A percentile compares a stretch with the other conserved stretches of the same genome.
Evolutionary conservation across 2,329 filamentous ascomycete species (phyloP).

Genomic region (Cladophialophora psammophila): DNA sequence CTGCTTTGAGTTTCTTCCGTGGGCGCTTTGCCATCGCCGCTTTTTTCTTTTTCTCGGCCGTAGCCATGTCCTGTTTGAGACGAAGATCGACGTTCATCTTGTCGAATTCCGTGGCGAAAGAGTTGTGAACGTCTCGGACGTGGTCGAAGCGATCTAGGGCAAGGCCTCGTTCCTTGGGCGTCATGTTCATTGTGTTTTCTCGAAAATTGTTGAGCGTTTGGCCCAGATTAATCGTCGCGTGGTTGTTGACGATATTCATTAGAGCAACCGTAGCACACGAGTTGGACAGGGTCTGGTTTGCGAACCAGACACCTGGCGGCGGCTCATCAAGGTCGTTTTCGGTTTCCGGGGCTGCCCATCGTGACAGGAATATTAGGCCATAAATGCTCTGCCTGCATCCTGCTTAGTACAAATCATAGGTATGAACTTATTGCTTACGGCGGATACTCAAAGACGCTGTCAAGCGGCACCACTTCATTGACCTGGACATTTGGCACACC

Average conservation of each 20-base stretch:
- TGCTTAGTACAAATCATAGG: conserved; percentile 9
- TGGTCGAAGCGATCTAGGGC: conserved; percentile 76
- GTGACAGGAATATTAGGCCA: conserved; percentile 88
- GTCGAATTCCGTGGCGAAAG: conserved; percentile 70
- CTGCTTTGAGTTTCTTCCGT: conserved; percentile 48
- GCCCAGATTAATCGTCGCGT: conserved; percentile 70
- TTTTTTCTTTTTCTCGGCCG: conserved; percentile 47
- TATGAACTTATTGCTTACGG: conserved; percentile 57
- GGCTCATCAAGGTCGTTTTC: conserved; percentile 61
- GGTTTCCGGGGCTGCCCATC: conserved; percentile 68
- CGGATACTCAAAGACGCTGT: conserved; percentile 49
- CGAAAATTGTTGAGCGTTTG: conserved; percentile 76
- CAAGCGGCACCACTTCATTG: conserved; percentile 77
- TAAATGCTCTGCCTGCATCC: conserved; percentile 72
- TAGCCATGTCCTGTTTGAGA: conserved; percentile 61
- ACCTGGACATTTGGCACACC: conserved; percentile 77
- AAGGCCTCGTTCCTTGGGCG: conserved; percentile 76
- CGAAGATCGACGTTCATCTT: conserved; percentile 39
- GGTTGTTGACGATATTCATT: conserved; percentile 92
- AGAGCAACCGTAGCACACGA: conserved; percentile 92
- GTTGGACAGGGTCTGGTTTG: conserved; percentile 86
- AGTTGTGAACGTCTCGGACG: conserved; percentile 85
- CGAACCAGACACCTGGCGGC: conserved; percentile 82
- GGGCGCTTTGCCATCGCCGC: conserved; percentile 40
- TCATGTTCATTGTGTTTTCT: conserved; percentile 70